Percentiles rank a stretch among this genome's conserved stretches.
phyloP scores from a whole-genome alignment of 176 grass and related monocot genomes.

The Raddia distichophylla region DNA sequence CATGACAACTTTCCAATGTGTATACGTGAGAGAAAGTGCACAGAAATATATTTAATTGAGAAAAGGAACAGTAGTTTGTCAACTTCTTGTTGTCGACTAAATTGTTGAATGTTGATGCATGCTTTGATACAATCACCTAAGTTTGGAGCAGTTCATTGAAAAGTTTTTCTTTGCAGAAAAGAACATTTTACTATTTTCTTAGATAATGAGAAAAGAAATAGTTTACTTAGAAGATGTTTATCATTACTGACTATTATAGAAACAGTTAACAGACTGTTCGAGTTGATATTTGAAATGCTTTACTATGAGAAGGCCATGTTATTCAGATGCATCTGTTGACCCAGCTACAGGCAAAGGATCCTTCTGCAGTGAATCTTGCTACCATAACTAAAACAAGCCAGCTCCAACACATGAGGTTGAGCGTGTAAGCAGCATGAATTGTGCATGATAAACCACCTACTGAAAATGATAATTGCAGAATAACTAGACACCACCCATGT shows the following conservation, averaged over 20 bases:
- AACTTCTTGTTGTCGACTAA: background rate
- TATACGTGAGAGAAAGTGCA: conserved; percentile 37
- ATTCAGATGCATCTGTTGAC: conserved; percentile 28
- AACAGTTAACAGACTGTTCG: conserved; percentile 3
- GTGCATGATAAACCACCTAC: conserved; percentile 1
- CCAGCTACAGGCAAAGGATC: conserved; percentile 38
- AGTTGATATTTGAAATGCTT: conserved; percentile 26
- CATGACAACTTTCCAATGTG: conserved; percentile 14
- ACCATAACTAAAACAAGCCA: conserved; percentile 41
- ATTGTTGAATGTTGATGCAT: conserved; percentile 11
- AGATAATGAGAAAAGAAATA: background rate
- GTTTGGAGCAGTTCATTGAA: background rate
- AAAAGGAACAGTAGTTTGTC: conserved; percentile 6
- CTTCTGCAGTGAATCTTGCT: conserved; percentile 29
- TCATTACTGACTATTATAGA: too few relatives aligned
- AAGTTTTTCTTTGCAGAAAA: background rate
- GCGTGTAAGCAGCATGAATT: conserved; percentile 6
- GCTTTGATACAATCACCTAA: conserved; percentile 1
- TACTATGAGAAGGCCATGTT: conserved; percentile 25
- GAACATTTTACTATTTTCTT: background rate
- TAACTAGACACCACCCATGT: background rate
- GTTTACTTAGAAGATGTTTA: too few relatives aligned
- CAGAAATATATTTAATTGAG: conserved; percentile 23
- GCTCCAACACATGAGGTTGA: conserved; percentile 23
- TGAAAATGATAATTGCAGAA: conserved; percentile 14